Evolutionary conservation across 495 filamentous ascomycete genomes (phyloP), one percentile per base, ranked within the genome.

Genomic region (Hyphodiscus hymeniophilus): DNA sequence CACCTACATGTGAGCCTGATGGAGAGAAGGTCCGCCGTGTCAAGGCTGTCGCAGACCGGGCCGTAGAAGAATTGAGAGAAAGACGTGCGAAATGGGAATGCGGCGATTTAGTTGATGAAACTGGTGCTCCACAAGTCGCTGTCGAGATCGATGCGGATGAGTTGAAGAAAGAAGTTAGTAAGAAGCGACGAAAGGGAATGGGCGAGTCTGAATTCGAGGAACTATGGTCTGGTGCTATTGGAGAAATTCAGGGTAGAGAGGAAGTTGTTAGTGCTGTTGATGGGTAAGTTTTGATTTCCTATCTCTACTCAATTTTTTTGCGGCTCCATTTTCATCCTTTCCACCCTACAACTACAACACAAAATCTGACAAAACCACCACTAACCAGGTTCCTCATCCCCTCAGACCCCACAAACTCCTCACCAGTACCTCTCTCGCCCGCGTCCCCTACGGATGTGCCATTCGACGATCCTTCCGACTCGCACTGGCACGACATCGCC

Each of bases 1-100:
- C 91, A 1, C 91, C 92, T 11, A 88, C 84, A n/a, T 98, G 92
- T 61, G 91, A 95, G 62, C 82, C 94, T 1, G 94, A 98, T 61
- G 86, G 89, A 41, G 87, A 91, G 61, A 96, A 95, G 60, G 86
- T 83, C 16, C 83, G 89, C 39, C 80, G 82, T 21, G 87, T 96
- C 36, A 84, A 88, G 57, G 77, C 82, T 31, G 88, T 98, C 20
- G 88, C 88, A 3, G 83, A 97, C 64, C 82, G 80, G 57, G 89
- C 88, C 2, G 77, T 97, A 10, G 87, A 94, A 57, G 84, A 92
- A 53, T 74, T 98, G 42, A 76, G 94, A 33, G 82, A 95, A 45
- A 80, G 86, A 32, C 75, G 84, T 48, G 92, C 92, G 45, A 84
- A 89, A 59, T 94, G 78, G 53, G 91, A 97, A 64, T 98, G 92